Percentiles rank a stretch among this genome's conserved stretches.
Conservation (phyloP, 257 asterid genomes). For the Solanum etuberosum region DNA sequence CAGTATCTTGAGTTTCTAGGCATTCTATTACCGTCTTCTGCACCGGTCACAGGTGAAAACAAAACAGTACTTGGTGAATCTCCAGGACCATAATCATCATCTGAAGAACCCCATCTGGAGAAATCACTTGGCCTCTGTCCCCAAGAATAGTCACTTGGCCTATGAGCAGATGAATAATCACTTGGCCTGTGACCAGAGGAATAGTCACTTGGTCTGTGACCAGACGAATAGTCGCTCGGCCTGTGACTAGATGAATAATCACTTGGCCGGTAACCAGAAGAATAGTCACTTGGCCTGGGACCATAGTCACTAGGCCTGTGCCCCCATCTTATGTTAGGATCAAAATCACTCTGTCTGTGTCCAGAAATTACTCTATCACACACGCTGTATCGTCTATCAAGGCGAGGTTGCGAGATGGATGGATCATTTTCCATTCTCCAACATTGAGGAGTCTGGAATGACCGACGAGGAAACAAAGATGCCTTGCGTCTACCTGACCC, state of each 20-base stretch:
- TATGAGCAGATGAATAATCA: slow-evolving; percentile 58
- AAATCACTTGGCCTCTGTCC: slow-evolving; percentile 83
- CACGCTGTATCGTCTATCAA: slow-evolving; percentile 73
- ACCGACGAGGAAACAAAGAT: slow-evolving; percentile 67
- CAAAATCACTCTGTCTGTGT: slow-evolving; percentile 63
- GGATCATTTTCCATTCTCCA: slow-evolving; percentile 60
- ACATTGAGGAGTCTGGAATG: slow-evolving; percentile 80
- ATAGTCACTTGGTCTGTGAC: slow-evolving; percentile 57
- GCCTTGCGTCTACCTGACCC: slow-evolving; percentile 68
- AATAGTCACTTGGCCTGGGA: slow-evolving; percentile 55
- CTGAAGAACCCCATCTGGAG: slow-evolving; percentile 80
- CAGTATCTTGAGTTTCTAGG: slow-evolving; percentile 59
- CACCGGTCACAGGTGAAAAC: slow-evolving; percentile 55
- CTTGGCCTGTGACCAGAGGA: slow-evolving; percentile 67
- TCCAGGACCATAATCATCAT: slow-evolving; percentile 69
- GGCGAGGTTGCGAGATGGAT: slow-evolving; percentile 58
- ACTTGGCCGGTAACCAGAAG: slow-evolving; percentile 51
- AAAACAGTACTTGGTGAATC: slow-evolving; percentile 90
- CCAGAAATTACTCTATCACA: slow-evolving; percentile 84
- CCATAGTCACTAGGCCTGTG: slow-evolving; percentile 65
- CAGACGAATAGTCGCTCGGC: slow-evolving; percentile 63
- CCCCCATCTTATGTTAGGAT: slow-evolving; percentile 40
- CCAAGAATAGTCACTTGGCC: slow-evolving; percentile 89
- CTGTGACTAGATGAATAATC: slow-evolving; percentile 56
- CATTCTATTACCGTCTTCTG: slow-evolving; percentile 30